Base-by-base conservation (phyloP, 2,329 filamentous ascomycete genomes). In the Teratosphaeria viscida region DNA sequence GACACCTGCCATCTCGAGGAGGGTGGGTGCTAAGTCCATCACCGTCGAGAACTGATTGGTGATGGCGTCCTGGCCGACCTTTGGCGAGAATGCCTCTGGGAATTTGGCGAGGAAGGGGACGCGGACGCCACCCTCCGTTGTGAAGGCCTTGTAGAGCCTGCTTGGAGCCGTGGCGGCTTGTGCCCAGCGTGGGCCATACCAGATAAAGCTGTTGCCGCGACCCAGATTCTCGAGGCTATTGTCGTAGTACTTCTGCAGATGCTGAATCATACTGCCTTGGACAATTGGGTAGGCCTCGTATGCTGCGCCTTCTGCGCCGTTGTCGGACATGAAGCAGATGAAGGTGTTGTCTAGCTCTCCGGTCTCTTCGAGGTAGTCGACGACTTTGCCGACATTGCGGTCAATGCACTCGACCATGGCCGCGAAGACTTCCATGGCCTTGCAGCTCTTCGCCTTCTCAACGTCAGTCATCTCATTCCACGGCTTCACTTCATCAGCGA, bases 341-440 rank as follows among this genome's bases (percentile, higher is more conserved):
- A 86, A 82, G 2, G 84, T 87, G 68, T 86, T 85, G 62, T 86
- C 83, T 0, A 83, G 74, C 67, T 86, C 83, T 59, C 78, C 81
- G 2, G 78, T 81, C 52, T 77, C 68, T 59, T 81, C 74, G 2
- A 86, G 76, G 64, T 85, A 81, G 39, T 81, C 73, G 26, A 85
- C 72, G 2, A 86, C 79, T 59, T 81, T 81, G 43, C 83, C 83
- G 19, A 87, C 78, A 60, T 85, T 71, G 83, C 60, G 69, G 64
- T 87, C 84, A 57, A 86, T 85, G 57, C 76, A 76, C 43, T 56
- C 55, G 8, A 56, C 83, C 82, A 87, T 86, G 12, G 76, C 84
- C 0, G 84, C 83, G 60, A 81, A 87, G 3, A 81, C 78, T 65
- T 85, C 83, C 83, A 85, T 85, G 0, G 81, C 78, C 27, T 73